phyloP scores from a whole-genome alignment of 2,329 filamentous ascomycete genomes.

The Cercospora sp. region DNA sequence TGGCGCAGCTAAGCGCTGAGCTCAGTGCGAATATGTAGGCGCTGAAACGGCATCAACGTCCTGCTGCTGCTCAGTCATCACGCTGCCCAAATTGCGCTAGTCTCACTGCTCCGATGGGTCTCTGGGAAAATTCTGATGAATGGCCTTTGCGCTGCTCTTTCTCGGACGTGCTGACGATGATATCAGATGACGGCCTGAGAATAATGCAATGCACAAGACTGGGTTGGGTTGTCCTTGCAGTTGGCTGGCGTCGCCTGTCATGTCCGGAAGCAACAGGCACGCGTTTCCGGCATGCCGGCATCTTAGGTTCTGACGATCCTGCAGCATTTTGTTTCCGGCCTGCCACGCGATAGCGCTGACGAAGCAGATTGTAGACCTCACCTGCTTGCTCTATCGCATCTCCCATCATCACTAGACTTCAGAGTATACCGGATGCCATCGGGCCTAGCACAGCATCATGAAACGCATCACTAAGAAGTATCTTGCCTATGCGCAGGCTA shows the following conservation, averaged over 20 bases:
- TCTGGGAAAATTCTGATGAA: neutral
- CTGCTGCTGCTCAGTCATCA: neutral
- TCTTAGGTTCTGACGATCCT: neutral
- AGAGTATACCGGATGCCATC: neutral
- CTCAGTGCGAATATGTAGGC: neutral
- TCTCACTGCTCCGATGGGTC: neutral
- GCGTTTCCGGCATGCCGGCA: neutral
- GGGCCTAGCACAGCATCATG: conserved; percentile 7
- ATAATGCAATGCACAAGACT: neutral
- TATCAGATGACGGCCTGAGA: neutral
- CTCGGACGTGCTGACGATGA: neutral
- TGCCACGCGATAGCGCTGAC: neutral
- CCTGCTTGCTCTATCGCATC: neutral
- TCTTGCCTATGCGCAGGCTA: conserved; percentile 15
- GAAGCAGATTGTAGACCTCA: neutral
- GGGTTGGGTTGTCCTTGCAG: neutral
- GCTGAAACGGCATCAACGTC: neutral
- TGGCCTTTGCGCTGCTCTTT: neutral
- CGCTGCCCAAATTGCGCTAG: neutral
- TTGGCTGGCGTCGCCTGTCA: neutral
- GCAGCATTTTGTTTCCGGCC: neutral
- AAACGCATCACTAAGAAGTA: conserved; percentile 22
- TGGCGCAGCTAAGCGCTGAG: neutral
- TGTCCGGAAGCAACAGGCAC: neutral
- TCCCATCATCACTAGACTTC: neutral